Conservation (phyloP, 23 red algal species). For the Agarophyton chilense region DNA sequence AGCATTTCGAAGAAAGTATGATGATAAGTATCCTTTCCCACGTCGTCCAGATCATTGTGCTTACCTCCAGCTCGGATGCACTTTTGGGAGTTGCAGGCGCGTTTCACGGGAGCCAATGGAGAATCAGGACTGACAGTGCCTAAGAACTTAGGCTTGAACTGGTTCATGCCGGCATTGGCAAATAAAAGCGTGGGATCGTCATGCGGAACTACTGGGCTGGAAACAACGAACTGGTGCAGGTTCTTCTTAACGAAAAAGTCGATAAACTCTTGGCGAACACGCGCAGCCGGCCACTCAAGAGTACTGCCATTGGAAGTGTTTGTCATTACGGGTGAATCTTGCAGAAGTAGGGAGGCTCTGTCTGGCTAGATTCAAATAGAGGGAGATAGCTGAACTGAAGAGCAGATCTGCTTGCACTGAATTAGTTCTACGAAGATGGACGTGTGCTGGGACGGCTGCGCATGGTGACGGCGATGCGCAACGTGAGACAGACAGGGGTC, state of each 20-base stretch:
- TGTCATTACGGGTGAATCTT: not conserved
- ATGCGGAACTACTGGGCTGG: slow-evolving; percentile 88
- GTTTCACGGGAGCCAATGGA: slow-evolving; percentile 70
- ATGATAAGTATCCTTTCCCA: slow-evolving; percentile 99
- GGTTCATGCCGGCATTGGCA: slow-evolving; percentile 99
- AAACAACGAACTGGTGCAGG: slow-evolving; percentile 76
- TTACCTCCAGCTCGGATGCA: slow-evolving; percentile 99
- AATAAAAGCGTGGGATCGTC: slow-evolving; percentile 98
- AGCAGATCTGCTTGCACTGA: not conserved
- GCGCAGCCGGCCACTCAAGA: slow-evolving; percentile 64
- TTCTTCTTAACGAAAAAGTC: slow-evolving; percentile 75
- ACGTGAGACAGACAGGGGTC: too few species aligned
- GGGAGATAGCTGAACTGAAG: not conserved
- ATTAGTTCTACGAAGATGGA: too few species aligned
- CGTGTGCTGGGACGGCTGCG: too few species aligned
- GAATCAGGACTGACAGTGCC: slow-evolving; percentile 82
- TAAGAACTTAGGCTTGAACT: slow-evolving; percentile 98
- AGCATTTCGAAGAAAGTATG: slow-evolving; percentile 99
- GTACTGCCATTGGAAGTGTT: not conserved
- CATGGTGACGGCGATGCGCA: too few species aligned
- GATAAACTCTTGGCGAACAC: slow-evolving; percentile 83
- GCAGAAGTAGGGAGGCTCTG: too few species aligned
- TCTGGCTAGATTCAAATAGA: not conserved
- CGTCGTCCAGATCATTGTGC: slow-evolving; percentile 99
- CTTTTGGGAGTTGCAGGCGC: slow-evolving; percentile 97